These are phyloP conservation scores for Chytridium lagenaria DNA, from an alignment of 371 early-diverging fungal genomes.

Conservation along the genomic window DNA sequence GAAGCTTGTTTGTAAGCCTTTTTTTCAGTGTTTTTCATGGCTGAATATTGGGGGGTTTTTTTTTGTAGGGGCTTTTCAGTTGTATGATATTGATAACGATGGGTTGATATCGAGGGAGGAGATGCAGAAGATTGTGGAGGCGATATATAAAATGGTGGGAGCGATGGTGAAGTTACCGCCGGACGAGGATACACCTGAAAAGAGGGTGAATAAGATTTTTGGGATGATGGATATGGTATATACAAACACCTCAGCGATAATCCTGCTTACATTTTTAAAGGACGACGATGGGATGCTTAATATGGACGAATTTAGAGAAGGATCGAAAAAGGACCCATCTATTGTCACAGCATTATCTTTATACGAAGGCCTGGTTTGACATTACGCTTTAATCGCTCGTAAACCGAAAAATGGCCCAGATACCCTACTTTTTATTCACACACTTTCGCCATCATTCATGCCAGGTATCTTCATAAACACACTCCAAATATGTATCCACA, in stretches of 20 bases:
- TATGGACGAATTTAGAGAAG: conserved; percentile 88
- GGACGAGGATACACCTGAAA: conserved; percentile 86
- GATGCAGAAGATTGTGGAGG: conserved; percentile 88
- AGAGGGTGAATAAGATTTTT: conserved; percentile 90
- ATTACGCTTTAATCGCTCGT: too few species aligned
- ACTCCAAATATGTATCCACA: too few species aligned
- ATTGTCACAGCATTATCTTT: conserved; percentile 88
- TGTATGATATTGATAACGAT: conserved; percentile 93
- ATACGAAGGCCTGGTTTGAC: conserved; percentile 71
- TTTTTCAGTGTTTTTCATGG: background rate
- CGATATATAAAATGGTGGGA: conserved; percentile 95
- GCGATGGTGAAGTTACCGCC: conserved; percentile 87
- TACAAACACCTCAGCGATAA: too few species aligned
- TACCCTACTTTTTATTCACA: too few species aligned
- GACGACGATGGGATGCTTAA: conserved; percentile 79
- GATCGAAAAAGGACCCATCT: conserved; percentile 85
- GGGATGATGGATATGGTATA: conserved; percentile 84
- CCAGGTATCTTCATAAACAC: too few species aligned
- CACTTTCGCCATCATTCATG: too few species aligned
- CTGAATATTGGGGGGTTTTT: too few species aligned
- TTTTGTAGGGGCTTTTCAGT: conserved; percentile 65
- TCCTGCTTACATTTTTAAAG: conserved; percentile 39
- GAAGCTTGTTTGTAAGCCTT: conserved; percentile 60
- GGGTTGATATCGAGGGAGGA: conserved; percentile 87
- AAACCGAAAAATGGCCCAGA: too few species aligned